Percentiles rank a stretch among this genome's conserved stretches.
Conservation (phyloP, 1,139 yeast genomes). For the Suhomyces bokatorum region DNA sequence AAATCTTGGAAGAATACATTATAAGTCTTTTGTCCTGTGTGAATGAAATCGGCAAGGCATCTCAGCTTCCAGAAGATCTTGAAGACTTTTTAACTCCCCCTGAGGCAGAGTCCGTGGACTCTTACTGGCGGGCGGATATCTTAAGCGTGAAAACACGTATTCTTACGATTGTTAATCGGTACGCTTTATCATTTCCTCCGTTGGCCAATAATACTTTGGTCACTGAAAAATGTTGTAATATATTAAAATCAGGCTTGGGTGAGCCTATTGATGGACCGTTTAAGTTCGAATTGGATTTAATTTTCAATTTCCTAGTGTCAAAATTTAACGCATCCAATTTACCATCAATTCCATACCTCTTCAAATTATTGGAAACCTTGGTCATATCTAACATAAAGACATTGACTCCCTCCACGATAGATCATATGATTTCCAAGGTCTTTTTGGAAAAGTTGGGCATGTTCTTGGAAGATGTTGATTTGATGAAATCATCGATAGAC, state of each 20-base stretch:
- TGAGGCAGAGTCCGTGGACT: conserved; percentile 23
- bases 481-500: conserved; percentile 47
- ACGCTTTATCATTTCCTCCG: conserved; percentile 39
- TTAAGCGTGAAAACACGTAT: conserved; percentile 41
- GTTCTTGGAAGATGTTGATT: conserved; percentile 52
- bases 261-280: conserved; percentile 61
- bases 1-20: conserved; percentile 40
- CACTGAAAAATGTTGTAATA: conserved; percentile 56
- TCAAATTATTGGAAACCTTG: conserved; percentile 43
- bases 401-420: conserved; percentile 31
- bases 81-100: conserved; percentile 40
- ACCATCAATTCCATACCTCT: conserved; percentile 40
- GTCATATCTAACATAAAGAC: conserved; percentile 34
- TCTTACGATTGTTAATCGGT: conserved; percentile 40
- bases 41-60: conserved; percentile 67
- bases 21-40: conserved; percentile 61
- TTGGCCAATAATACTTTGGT: conserved; percentile 40
- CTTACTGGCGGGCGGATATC: conserved; percentile 44
- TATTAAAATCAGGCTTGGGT: conserved; percentile 56
- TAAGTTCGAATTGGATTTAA: conserved; percentile 47
- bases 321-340: conserved; percentile 34
- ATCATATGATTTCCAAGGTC: conserved; percentile 27
- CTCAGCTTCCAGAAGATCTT: conserved; percentile 58
- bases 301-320: conserved; percentile 46
- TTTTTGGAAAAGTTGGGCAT: conserved; percentile 35